These are phyloP conservation scores for Phlyctochytrium arcticum DNA, from an alignment of 192 early-diverging fungal genomes.

Conservation along the genomic window DNA sequence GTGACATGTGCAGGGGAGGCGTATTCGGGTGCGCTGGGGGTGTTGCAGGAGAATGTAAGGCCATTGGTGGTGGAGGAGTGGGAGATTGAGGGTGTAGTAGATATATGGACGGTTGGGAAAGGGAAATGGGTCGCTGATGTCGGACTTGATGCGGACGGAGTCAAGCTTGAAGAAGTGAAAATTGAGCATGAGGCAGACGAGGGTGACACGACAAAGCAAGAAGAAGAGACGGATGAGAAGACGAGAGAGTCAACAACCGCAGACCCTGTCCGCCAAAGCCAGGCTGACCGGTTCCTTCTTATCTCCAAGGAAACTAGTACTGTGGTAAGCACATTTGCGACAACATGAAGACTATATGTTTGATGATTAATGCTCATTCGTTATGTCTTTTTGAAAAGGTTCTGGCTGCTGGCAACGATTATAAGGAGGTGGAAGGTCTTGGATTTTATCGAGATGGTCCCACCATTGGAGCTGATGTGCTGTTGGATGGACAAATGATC, in stretches of 20 bases:
- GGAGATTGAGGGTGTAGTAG: constrained; percentile 49
- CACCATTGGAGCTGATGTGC: constrained; percentile 71
- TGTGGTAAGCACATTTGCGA: constrained; percentile 42
- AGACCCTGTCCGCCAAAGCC: too few relatives aligned
- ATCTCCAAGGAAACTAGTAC: constrained; percentile 62
- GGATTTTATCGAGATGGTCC: constrained; percentile 73
- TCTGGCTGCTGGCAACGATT: constrained; percentile 75
- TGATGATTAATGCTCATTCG: too few relatives aligned
- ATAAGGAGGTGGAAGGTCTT: constrained; percentile 69
- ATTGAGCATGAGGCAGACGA: background rate
- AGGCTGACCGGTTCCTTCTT: constrained; percentile 38
- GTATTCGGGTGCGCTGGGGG: constrained; percentile 50
- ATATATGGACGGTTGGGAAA: constrained; percentile 65
- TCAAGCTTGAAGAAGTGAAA: background rate
- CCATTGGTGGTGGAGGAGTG: constrained; percentile 59
- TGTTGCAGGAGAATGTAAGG: constrained; percentile 58
- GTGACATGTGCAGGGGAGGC: constrained; percentile 58
- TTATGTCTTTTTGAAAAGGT: constrained; percentile 45
- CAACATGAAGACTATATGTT: background rate
- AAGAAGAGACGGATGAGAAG: background rate
- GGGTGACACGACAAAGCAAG: background rate
- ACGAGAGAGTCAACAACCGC: constrained; percentile 1
- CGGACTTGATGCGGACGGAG: constrained; percentile 32
- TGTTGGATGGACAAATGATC: constrained; percentile 66
- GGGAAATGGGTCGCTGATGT: constrained; percentile 4